phyloP scores from a whole-genome alignment of 2,329 filamentous ascomycete genomes.

The Nemania bipapillata region DNA sequence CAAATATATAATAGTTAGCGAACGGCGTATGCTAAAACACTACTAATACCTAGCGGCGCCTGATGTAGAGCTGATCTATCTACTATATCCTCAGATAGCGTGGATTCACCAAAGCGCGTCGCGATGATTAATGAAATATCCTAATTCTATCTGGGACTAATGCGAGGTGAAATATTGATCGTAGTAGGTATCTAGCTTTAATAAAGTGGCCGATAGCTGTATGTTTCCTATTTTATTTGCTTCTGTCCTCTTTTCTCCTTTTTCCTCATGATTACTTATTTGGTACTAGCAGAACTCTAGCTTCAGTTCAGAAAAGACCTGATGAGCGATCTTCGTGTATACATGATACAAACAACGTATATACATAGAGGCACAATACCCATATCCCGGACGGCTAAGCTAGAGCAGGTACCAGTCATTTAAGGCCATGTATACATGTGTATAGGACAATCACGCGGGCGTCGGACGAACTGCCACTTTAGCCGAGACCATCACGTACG shows the following conservation, averaged over 20 bases:
- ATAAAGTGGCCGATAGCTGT: neutral
- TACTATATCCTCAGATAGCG: constrained; percentile 11
- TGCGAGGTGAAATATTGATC: neutral
- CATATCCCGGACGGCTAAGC: constrained; percentile 21
- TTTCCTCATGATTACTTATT: neutral
- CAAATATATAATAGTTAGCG: constrained; percentile 33
- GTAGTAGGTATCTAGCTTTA: constrained; percentile 4
- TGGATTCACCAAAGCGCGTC: neutral
- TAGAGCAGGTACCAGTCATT: neutral
- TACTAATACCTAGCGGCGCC: constrained; percentile 3
- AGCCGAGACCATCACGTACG: constrained; percentile 16
- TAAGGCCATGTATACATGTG: neutral
- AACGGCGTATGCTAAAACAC: constrained; percentile 9
- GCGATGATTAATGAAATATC: constrained; percentile 30
- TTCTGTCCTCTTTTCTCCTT: neutral
- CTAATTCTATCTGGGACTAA: constrained; percentile 3
- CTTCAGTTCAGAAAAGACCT: neutral
- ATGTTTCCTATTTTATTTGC: neutral
- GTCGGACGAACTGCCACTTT: constrained; percentile 26
- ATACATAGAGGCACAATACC: neutral
- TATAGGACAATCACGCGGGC: constrained; percentile 14
- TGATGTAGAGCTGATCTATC: neutral
- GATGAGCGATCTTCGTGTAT: neutral
- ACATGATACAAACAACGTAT: neutral
- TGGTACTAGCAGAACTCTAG: neutral